Conservation (phyloP, 2,329 filamentous ascomycete species). For the Triangularia setosa region DNA sequence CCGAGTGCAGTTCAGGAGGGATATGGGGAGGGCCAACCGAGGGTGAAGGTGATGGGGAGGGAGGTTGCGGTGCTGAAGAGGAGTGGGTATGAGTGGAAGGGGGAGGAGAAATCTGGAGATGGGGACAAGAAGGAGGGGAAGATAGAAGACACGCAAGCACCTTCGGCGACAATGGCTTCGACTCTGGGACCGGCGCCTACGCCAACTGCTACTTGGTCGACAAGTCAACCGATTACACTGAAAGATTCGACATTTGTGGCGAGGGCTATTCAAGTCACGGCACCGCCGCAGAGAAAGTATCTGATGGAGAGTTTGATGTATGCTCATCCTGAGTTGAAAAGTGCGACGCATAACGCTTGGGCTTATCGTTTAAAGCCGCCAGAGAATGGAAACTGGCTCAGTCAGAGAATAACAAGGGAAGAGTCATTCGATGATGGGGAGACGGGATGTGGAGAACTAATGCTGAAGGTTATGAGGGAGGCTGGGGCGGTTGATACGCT, state of each 20-base stretch:
- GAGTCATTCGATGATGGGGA: constrained; percentile 60
- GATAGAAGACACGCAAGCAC: constrained; percentile 15
- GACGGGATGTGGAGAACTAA: constrained; percentile 52
- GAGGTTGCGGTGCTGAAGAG: constrained; percentile 73
- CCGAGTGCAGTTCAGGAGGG: constrained; percentile 64
- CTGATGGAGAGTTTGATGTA: constrained; percentile 47
- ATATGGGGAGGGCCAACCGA: constrained; percentile 72
- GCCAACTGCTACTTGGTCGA: constrained; percentile 40
- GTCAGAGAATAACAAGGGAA: constrained; percentile 40
- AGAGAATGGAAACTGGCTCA: constrained; percentile 26
- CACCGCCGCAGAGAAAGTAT: constrained; percentile 38
- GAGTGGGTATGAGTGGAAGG: constrained; percentile 65
- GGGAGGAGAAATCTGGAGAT: constrained; percentile 34
- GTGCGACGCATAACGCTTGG: constrained; percentile 58
- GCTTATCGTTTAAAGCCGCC: constrained; percentile 40
- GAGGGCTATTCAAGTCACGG: constrained; percentile 42
- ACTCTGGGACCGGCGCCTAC: constrained; percentile 7
- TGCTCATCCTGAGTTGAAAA: constrained; percentile 46
- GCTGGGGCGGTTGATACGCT: constrained; percentile 48
- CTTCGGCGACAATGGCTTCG: constrained; percentile 15
- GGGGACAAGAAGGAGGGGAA: constrained; percentile 9
- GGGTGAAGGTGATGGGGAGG: constrained; percentile 67
- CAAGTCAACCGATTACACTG: constrained; percentile 48
- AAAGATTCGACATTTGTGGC: constrained; percentile 57
- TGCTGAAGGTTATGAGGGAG: constrained; percentile 52